These are phyloP conservation scores for Nidularia pulvinata DNA, from an alignment of 768 basidiomycete genomes.

Conservation along the genomic window DNA sequence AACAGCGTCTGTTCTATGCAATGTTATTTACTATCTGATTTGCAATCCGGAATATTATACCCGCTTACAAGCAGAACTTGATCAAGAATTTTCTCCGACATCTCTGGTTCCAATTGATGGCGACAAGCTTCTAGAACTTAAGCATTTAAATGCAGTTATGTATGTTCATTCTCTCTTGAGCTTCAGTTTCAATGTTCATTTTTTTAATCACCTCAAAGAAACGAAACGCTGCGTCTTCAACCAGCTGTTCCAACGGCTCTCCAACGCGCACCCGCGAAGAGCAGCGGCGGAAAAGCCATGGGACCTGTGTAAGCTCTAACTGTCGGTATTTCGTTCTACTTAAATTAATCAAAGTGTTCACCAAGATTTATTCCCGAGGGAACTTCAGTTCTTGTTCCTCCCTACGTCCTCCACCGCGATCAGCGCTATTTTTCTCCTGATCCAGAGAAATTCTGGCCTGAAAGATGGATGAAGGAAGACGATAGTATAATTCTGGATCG, in stretches of 20 bases:
- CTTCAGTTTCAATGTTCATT: not conserved
- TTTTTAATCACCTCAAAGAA: slow-evolving; percentile 14
- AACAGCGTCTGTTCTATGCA: slow-evolving; percentile 33
- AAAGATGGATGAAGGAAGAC: not conserved
- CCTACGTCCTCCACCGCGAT: slow-evolving; percentile 41
- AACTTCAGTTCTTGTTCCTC: slow-evolving; percentile 34
- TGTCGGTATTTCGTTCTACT: no score
- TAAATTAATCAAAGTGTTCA: not conserved
- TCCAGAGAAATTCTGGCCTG: slow-evolving; percentile 26
- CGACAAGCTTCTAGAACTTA: slow-evolving; percentile 17
- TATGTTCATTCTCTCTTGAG: slow-evolving; percentile 6
- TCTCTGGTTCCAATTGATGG: slow-evolving; percentile 9
- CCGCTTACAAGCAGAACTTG: slow-evolving; percentile 39
- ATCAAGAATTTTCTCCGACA: slow-evolving; percentile 19
- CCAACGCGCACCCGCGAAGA: slow-evolving; percentile 25
- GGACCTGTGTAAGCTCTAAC: slow-evolving; percentile 6
- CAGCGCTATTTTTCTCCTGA: slow-evolving; percentile 39
- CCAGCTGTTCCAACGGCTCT: slow-evolving; percentile 31
- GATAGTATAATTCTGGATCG: not conserved
- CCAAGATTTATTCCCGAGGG: slow-evolving; percentile 40
- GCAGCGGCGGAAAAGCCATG: slow-evolving; percentile 27
- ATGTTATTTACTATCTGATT: slow-evolving; percentile 36
- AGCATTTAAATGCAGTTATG: slow-evolving; percentile 26
- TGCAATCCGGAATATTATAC: slow-evolving; percentile 29
- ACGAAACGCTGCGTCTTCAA: slow-evolving; percentile 33